Evolutionary conservation across 768 basidiomycete species (phyloP), one percentile per base, ranked within the genome.

Genomic region (Podaxis sp.): DNA sequence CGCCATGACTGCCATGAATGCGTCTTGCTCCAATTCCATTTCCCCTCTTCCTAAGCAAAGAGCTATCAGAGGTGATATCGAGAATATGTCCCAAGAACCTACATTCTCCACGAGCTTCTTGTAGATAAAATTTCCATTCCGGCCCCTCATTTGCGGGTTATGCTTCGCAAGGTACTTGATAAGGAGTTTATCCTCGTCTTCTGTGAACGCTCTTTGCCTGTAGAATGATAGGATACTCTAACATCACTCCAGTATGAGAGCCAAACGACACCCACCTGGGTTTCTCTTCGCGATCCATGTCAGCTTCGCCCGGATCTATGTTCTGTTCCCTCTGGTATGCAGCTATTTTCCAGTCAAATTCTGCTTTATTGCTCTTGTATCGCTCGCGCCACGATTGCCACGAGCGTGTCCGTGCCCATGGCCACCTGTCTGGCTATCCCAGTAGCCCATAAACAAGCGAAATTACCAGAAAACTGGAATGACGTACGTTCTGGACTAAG

Each of bases 1-100:
- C 85, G 81, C 88, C 88, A 89, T 3, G 86, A 86, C n/a, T 78
- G 77, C 83, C 78, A 84, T 2, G 85, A 2, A 69, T 88, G 88
- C 5, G 70, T 72, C 17, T 54, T 64, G n/a, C 79, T 72, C 84
- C 86, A 89, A 11, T 76, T 72, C 84, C 86, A 88, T 63, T 69
- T 72, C 0, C 68, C 66, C 0, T 75, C 62, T 24, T 64, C 70
- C 84, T 86, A 63, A n/a, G 56, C 13, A 20, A 52, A 28, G 28
- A 40, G 44, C 48, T 56, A 37, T 65, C 30, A 41, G 58, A 15
- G 26, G 26, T n/a, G 8, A 15, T 24, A 50, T 24, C 24, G 15
- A 11, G 13, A 11, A 51, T 41, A 60, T 37, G 26, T 20, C 22
- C 7, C n/a, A 17, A 24, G n/a, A 13, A 59, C 67, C 33, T 59